Evolutionary conservation across 108 stramenopile genomes (phyloP).

Genomic region (Cyclotella cryptica): DNA sequence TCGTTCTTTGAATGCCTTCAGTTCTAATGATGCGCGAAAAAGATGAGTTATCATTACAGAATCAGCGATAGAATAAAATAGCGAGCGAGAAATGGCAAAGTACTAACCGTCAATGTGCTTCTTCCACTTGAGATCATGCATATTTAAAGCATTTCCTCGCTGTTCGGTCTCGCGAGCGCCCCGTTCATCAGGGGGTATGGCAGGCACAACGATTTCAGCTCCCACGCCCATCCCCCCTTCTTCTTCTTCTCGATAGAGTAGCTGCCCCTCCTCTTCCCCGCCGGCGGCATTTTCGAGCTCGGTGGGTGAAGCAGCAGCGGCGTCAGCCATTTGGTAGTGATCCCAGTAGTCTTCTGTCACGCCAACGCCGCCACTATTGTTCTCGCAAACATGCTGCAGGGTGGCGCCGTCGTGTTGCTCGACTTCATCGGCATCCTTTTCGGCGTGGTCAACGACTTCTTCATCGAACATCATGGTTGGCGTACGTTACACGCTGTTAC

Average conservation of each 20-base stretch:
- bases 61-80: neutral
- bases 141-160: neutral
- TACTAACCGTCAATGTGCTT: constrained; percentile 11
- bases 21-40: neutral
- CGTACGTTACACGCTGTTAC: no score
- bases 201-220: neutral
- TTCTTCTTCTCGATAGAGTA: neutral
- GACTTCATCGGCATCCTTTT: no score
- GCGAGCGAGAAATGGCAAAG: neutral
- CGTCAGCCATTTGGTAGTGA: neutral
- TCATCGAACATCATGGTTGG: no score
- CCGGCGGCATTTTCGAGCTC: neutral
- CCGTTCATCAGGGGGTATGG: neutral
- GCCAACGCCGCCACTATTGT: no score
- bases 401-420: no score
- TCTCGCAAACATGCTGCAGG: no score
- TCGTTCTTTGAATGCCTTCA: constrained; percentile 36
- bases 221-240: neutral
- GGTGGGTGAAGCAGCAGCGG: neutral
- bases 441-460: no score
- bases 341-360: neutral
- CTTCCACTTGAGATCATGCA: constrained; percentile 8
- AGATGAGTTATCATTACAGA: no score
- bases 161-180: neutral
- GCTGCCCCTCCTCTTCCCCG: no score